Percentiles rank a stretch among this genome's conserved stretches.
Evolutionary conservation across 2,329 filamentous ascomycete species (phyloP).

Genomic region (Trichoderma harzianum): DNA sequence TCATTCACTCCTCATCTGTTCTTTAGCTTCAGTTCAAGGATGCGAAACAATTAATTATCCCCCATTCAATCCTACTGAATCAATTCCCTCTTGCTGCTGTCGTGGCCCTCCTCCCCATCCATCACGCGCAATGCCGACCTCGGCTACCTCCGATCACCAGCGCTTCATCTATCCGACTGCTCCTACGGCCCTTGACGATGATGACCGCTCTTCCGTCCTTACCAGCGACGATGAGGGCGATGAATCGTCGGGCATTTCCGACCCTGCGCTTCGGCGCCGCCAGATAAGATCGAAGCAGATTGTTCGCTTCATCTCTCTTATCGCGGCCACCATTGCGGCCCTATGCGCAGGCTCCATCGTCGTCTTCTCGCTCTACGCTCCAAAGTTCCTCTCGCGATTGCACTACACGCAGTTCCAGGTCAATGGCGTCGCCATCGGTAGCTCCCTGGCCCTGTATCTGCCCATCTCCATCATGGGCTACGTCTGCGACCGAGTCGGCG

Average conservation of each 20-base stretch:
- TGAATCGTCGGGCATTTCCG: slow-evolving; percentile 7
- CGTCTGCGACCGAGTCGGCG: slow-evolving; percentile 84
- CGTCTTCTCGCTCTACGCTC: slow-evolving; percentile 90
- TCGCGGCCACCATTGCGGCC: slow-evolving; percentile 52
- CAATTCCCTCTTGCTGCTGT: not conserved
- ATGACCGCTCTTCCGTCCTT: slow-evolving; percentile 26
- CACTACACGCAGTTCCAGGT: slow-evolving; percentile 90
- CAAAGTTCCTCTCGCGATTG: slow-evolving; percentile 79
- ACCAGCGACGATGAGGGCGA: slow-evolving; percentile 13
- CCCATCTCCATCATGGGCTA: slow-evolving; percentile 89
- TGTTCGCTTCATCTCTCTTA: slow-evolving; percentile 49
- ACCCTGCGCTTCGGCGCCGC: slow-evolving; percentile 23
- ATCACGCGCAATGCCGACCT: slow-evolving; percentile 15
- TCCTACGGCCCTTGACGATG: slow-evolving; percentile 17
- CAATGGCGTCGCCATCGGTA: slow-evolving; percentile 83
- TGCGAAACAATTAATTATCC: not conserved
- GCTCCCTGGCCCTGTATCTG: slow-evolving; percentile 85
- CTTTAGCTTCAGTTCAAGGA: not conserved
- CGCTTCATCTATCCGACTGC: slow-evolving; percentile 12
- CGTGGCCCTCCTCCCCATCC: not conserved
- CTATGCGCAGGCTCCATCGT: slow-evolving; percentile 89
- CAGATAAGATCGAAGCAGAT: slow-evolving; percentile 29
- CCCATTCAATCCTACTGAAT: not conserved
- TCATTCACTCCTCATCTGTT: not conserved
- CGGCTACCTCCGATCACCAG: slow-evolving; percentile 9